phyloP scores from a whole-genome alignment of 352 stramenopile genomes.

The Pelagophyceae sp. region DNA sequence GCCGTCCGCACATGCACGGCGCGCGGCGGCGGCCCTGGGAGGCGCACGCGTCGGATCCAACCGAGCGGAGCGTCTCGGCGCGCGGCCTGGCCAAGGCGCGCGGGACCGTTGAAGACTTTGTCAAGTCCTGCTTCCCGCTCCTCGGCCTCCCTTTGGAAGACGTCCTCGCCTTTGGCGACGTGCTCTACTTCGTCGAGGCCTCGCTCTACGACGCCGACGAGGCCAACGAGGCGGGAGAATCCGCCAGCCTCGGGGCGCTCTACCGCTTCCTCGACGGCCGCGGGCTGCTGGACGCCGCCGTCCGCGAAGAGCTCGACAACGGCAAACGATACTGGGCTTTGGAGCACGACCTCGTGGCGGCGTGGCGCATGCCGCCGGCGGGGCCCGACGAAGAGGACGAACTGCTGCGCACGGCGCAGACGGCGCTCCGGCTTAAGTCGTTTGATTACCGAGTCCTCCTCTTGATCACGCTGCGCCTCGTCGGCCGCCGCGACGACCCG shows the following conservation, averaged over 20 bases:
- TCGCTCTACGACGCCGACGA: constrained; percentile 9
- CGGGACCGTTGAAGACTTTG: constrained; percentile 7
- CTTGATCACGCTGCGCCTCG: background rate
- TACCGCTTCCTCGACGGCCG: background rate
- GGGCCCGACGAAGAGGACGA: background rate
- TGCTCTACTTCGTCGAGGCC: constrained; percentile 1
- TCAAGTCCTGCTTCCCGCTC: background rate
- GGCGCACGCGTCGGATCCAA: background rate
- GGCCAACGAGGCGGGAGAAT: background rate
- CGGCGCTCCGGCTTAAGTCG: background rate
- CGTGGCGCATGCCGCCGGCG: background rate
- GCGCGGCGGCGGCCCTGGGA: background rate
- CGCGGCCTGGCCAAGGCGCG: constrained; percentile 1
- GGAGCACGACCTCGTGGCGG: background rate
- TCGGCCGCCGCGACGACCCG: background rate
- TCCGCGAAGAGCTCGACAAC: background rate
- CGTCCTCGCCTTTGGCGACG: background rate
- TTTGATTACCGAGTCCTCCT: background rate
- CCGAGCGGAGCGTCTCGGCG: background rate
- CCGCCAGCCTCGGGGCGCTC: background rate
- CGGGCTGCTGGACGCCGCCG: background rate
- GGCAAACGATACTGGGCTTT: background rate
- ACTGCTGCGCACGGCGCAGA: background rate
- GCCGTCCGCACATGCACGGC: too few species aligned
- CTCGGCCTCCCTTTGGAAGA: background rate